A percentile compares a stretch with the other conserved stretches of the same genome.
phyloP scores from a whole-genome alignment of 139 green algal genomes.

The Bryopsis sp. region DNA sequence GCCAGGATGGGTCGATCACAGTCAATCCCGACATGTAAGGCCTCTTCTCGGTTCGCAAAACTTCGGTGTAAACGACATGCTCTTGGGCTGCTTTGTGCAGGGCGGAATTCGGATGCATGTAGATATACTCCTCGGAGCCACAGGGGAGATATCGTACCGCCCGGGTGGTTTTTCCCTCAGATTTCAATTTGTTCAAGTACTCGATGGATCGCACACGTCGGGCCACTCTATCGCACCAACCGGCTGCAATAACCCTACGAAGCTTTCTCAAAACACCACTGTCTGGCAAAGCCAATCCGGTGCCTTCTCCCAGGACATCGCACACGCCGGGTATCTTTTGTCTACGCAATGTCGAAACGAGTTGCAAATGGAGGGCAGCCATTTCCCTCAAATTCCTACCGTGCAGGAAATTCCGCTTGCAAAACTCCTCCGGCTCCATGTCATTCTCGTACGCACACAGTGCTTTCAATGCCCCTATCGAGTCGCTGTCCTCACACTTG shows the following conservation, averaged over 20 bases:
- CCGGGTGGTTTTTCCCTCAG: background rate
- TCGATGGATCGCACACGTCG: constrained; percentile 35
- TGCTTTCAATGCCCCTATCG: constrained; percentile 60
- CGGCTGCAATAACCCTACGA: constrained; percentile 54
- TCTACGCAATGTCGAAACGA: constrained; percentile 32
- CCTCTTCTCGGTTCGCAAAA: constrained; percentile 70
- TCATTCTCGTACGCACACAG: constrained; percentile 65
- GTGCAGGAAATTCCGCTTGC: constrained; percentile 58
- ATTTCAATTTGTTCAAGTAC: constrained; percentile 27
- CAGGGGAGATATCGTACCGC: constrained; percentile 55
- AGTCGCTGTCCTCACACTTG: constrained; percentile 53
- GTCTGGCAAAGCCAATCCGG: constrained; percentile 2
- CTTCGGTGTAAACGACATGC: constrained; percentile 64
- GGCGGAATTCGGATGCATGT: constrained; percentile 75
- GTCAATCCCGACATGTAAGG: constrained; percentile 77
- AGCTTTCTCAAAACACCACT: constrained; percentile 41
- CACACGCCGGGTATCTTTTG: background rate
- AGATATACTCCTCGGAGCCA: constrained; percentile 53
- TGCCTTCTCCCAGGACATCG: background rate
- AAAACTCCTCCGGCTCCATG: constrained; percentile 40
- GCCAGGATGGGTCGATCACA: constrained; percentile 50
- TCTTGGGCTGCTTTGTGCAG: constrained; percentile 43
- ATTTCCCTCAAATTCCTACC: constrained; percentile 60
- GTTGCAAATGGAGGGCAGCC: constrained; percentile 51
- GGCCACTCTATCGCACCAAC: constrained; percentile 76